phyloP scores from a whole-genome alignment of 192 early-diverging fungal species.

The Jimgerdemannia lactiflua region DNA sequence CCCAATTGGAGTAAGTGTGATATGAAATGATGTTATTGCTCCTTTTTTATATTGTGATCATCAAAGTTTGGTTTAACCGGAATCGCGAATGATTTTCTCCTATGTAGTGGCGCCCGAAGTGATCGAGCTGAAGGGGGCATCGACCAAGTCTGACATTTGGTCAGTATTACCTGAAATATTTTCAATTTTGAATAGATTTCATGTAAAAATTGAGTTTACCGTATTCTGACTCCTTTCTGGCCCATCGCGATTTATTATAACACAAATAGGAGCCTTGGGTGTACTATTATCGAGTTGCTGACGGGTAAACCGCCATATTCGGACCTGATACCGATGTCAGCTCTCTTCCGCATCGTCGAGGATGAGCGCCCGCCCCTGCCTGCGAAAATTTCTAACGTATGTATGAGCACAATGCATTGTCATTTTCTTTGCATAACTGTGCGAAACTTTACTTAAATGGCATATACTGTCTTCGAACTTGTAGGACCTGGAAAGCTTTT shows the following conservation, averaged over 20 bases:
- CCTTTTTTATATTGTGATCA: not conserved
- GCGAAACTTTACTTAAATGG: no score
- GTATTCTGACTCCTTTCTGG: conserved; percentile 7
- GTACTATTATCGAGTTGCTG: conserved; percentile 90
- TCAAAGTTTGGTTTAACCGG: not conserved
- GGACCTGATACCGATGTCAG: conserved; percentile 81
- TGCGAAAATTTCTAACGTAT: conserved; percentile 62
- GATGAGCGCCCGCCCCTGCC: conserved; percentile 88
- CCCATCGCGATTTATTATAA: no score
- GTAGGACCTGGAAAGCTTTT: conserved; percentile 73
- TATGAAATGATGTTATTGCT: not conserved
- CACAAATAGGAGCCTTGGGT: conserved; percentile 72
- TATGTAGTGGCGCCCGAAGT: conserved; percentile 78
- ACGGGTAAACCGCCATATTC: conserved; percentile 93
- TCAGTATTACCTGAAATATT: conserved; percentile 11
- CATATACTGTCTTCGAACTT: not conserved
- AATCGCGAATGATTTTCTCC: conserved; percentile 1
- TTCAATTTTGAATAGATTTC: not conserved
- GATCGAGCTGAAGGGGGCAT: conserved; percentile 89
- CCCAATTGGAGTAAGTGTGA: conserved; percentile 70
- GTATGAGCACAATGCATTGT: not conserved
- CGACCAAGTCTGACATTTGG: conserved; percentile 92
- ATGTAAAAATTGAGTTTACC: conserved; percentile 1
- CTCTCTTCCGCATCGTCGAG: conserved; percentile 93
- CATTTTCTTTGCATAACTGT: not conserved